Evolutionary conservation across 257 asterid species (phyloP).

Genomic region (Plectranthus barbatus): DNA sequence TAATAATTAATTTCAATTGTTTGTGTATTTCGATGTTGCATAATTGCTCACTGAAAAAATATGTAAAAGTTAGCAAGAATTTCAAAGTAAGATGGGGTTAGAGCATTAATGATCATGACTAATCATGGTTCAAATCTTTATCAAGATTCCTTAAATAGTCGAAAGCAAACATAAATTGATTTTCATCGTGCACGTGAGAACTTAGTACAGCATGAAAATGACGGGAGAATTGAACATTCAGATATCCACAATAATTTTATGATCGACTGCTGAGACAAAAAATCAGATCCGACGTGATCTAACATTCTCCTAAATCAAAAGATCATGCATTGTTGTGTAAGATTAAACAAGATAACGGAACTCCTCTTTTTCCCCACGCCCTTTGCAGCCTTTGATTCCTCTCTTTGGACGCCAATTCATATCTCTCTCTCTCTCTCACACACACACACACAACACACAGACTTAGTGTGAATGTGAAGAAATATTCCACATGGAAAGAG

Average conservation of each 20-base stretch:
- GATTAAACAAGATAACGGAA: not conserved
- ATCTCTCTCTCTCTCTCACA: conserved; percentile 4
- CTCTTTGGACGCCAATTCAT: conserved; percentile 39
- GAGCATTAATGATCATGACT: not conserved
- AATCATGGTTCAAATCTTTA: not conserved
- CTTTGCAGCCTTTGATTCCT: conserved; percentile 23
- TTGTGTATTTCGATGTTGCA: not conserved
- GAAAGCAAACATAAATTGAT: not conserved
- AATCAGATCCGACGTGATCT: conserved; percentile 15
- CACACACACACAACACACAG: conserved; percentile 10
- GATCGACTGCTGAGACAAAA: not conserved
- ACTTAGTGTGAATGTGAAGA: conserved; percentile 41
- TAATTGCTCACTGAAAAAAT: not conserved
- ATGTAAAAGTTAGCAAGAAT: not conserved
- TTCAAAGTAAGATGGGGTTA: not conserved
- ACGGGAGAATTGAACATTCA: conserved; percentile 15
- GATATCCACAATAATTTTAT: conserved; percentile 10
- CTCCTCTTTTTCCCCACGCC: conserved; percentile 12
- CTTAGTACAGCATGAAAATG: conserved; percentile 21
- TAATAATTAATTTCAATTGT: too few relatives aligned
- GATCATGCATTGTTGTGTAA: conserved; percentile 13
- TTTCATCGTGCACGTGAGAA: conserved; percentile 25
- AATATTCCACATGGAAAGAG: conserved; percentile 31
- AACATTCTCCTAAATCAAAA: conserved; percentile 13
- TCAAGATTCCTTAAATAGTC: conserved; percentile 11